A percentile compares a stretch with the other conserved stretches of the same genome.
Conservation (phyloP, 108 stramenopile genomes). For the Ochromonas danica region DNA sequence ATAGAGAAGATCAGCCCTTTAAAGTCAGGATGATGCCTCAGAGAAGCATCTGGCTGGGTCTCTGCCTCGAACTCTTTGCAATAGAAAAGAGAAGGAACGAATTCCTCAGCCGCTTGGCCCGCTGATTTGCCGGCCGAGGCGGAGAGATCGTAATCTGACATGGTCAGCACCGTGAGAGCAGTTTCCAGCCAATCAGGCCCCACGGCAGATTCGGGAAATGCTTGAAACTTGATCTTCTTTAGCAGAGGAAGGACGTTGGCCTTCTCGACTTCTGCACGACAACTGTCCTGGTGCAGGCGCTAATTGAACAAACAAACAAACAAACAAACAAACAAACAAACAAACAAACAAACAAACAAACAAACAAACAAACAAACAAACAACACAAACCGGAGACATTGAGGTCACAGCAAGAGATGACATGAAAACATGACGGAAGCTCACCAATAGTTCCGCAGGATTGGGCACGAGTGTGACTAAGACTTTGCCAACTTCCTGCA, state of each 20-base stretch:
- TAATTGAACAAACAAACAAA: too few relatives aligned
- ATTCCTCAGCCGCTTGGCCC: background rate
- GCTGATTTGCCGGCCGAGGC: background rate
- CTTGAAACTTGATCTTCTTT: conserved; percentile 9
- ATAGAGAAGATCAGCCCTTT: conserved; percentile 19
- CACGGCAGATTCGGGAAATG: background rate
- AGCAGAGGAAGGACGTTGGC: background rate
- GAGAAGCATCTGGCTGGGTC: background rate
- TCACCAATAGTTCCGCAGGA: background rate
- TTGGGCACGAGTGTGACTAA: background rate
- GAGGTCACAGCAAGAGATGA: too few relatives aligned
- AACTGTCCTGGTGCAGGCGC: background rate
- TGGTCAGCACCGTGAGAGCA: background rate
- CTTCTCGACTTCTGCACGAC: background rate
- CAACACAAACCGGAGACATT: too few relatives aligned
- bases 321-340: too few relatives aligned
- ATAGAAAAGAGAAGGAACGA: background rate
- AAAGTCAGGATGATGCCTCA: background rate
- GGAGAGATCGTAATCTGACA: conserved; percentile 7
- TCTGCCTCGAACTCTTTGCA: background rate
- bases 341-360: too few relatives aligned
- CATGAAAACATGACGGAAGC: too few relatives aligned
- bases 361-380: too few relatives aligned
- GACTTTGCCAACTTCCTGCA: too few relatives aligned
- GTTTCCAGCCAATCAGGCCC: conserved; percentile 20